phyloP scores from a whole-genome alignment of 2,329 filamentous ascomycete genomes.

The Colletotrichum neosansevieriae region DNA sequence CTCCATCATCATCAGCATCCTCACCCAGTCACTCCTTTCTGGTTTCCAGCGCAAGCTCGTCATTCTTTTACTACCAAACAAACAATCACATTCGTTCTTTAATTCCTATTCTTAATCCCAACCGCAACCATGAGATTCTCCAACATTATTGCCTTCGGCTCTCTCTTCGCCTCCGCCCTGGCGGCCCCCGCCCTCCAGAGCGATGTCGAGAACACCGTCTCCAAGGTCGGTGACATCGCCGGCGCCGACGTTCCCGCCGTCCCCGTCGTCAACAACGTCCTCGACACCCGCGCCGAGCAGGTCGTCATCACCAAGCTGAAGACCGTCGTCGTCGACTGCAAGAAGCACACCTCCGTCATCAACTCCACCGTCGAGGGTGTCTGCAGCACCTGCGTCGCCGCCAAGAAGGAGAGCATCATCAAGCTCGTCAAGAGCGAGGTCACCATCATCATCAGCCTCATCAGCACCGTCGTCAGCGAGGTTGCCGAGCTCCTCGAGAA shows the following conservation, averaged over 20 bases:
- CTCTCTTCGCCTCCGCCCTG: conserved; percentile 25
- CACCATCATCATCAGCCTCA: conserved; percentile 29
- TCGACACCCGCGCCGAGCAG: conserved; percentile 27
- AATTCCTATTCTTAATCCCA: conserved; percentile 14
- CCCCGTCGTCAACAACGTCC: neutral
- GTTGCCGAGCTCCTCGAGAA: conserved; percentile 20
- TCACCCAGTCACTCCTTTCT: conserved; percentile 37
- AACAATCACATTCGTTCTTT: conserved; percentile 18
- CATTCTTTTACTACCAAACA: conserved; percentile 29
- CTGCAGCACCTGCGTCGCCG: conserved; percentile 4
- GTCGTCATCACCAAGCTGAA: conserved; percentile 29
- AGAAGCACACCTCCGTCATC: conserved; percentile 34
- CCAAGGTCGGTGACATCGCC: conserved; percentile 1
- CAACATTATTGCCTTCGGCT: conserved; percentile 29
- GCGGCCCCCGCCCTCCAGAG: conserved; percentile 21
- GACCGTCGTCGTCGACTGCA: conserved; percentile 28
- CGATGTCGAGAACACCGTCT: neutral
- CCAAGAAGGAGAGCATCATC: conserved; percentile 27
- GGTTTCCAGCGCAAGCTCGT: conserved; percentile 2
- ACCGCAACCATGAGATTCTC: conserved; percentile 35
- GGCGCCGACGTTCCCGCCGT: neutral
- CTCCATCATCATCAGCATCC: conserved; percentile 19
- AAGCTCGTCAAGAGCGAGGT: conserved; percentile 33
- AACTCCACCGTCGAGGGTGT: conserved; percentile 30
- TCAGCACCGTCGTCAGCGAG: conserved; percentile 18